Evolutionary conservation across 768 basidiomycete species (phyloP).

Genomic region (Rhizopogon sp.): DNA sequence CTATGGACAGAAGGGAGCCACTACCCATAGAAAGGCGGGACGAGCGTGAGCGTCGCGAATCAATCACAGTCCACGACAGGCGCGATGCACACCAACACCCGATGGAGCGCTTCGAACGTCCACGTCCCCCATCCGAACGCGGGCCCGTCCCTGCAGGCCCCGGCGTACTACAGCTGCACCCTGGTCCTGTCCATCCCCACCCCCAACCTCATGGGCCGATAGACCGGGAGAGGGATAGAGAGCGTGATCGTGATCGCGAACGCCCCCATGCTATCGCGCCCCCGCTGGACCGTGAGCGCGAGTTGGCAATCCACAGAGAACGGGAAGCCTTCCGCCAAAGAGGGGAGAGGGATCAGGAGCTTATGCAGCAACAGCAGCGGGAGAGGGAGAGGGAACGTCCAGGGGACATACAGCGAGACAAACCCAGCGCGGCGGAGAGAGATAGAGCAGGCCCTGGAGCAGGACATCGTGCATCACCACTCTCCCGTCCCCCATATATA

Average conservation of each 20-base stretch:
- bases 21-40: background rate
- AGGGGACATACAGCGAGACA: background rate
- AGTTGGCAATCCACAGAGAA: conserved; percentile 19
- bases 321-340: conserved; percentile 9
- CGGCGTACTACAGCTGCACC: conserved; percentile 11
- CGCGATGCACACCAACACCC: background rate
- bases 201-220: conserved; percentile 17
- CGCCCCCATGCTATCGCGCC: conserved; percentile 17
- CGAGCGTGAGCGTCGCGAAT: too few species aligned
- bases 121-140: background rate
- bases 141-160: conserved; percentile 1
- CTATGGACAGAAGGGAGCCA: background rate
- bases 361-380: background rate
- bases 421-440: background rate
- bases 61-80: background rate
- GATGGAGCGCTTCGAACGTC: background rate
- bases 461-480: conserved; percentile 10
- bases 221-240: conserved; percentile 18
- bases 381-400: conserved; percentile 5
- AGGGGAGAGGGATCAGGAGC: conserved; percentile 15
- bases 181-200: conserved; percentile 12
- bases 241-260: conserved; percentile 24
- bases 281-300: conserved; percentile 20
- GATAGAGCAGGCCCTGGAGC: background rate
- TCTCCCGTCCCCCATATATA: conserved; percentile 22